Conservation (phyloP, 2,329 filamentous ascomycete species). For the Bipolaris victoriae region DNA sequence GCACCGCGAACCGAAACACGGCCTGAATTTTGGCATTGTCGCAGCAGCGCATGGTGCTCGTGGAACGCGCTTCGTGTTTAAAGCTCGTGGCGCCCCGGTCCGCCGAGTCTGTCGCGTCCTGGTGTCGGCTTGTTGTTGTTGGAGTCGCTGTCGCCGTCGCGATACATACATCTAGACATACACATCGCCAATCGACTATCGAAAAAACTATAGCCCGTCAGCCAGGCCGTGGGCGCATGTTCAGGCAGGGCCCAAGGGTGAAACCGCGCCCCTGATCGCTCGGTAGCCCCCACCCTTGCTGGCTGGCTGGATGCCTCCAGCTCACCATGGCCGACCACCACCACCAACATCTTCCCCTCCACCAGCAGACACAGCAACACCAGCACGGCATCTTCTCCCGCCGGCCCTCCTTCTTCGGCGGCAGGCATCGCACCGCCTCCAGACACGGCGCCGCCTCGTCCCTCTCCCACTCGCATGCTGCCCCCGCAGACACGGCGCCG, state of each 20-base stretch:
- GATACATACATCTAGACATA: too few relatives aligned
- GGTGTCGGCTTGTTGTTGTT: too few relatives aligned
- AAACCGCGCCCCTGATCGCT: constrained; percentile 24
- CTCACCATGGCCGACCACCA: constrained; percentile 27
- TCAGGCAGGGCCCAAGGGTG: constrained; percentile 12
- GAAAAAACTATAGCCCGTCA: neutral
- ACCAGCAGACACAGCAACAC: neutral
- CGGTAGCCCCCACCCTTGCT: constrained; percentile 13
- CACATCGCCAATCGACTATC: too few relatives aligned
- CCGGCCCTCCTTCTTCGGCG: constrained; percentile 42
- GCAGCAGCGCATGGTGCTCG: neutral
- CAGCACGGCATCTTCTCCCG: constrained; percentile 37
- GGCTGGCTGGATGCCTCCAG: neutral
- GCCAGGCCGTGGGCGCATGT: neutral
- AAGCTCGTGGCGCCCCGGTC: too few relatives aligned
- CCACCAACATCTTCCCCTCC: neutral
- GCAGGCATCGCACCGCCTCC: constrained; percentile 21
- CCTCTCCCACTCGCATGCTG: constrained; percentile 1
- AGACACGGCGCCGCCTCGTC: constrained; percentile 11
- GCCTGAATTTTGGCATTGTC: constrained; percentile 1
- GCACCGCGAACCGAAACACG: constrained; percentile 14
- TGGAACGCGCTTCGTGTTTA: neutral
- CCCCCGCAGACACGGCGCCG: constrained; percentile 6
- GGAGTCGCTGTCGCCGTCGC: too few relatives aligned
- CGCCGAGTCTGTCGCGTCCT: too few relatives aligned